phyloP scores from a whole-genome alignment of 352 stramenopile genomes.

The Globisporangium sylvaticum region DNA sequence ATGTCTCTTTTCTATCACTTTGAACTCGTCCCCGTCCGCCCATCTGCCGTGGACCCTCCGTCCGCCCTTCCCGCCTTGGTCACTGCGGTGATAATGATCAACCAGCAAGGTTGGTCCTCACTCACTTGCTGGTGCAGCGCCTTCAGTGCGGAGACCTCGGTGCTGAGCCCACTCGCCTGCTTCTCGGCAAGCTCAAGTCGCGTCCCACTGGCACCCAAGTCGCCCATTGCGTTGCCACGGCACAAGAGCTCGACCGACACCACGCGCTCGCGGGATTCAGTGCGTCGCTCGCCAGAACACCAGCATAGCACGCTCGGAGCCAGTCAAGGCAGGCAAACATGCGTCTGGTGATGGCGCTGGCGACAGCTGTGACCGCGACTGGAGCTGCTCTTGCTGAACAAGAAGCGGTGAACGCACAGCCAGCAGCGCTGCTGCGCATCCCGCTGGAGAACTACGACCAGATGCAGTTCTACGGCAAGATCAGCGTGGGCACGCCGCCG shows the following conservation, averaged over 20 bases:
- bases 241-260: not conserved
- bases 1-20: not conserved
- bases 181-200: not conserved
- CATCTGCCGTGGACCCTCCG: not conserved
- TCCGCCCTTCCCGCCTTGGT: not conserved
- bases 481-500: constrained; percentile 55
- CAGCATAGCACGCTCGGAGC: not conserved
- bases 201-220: not conserved
- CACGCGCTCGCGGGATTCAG: not conserved
- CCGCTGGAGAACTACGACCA: constrained; percentile 70
- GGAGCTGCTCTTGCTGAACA: not conserved
- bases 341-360: not conserved
- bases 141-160: not conserved
- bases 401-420: not conserved
- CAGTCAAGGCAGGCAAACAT: not conserved
- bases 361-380: not conserved
- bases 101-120: not conserved
- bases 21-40: not conserved
- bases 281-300: not conserved
- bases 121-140: not conserved
- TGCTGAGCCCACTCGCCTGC: not conserved
- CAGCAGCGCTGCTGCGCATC: constrained; percentile 37
- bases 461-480: constrained; percentile 68
- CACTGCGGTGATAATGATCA: not conserved
- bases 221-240: not conserved